phyloP scores from a whole-genome alignment of 805 yeast species.

The Wickerhamomyces strasburgensis region DNA sequence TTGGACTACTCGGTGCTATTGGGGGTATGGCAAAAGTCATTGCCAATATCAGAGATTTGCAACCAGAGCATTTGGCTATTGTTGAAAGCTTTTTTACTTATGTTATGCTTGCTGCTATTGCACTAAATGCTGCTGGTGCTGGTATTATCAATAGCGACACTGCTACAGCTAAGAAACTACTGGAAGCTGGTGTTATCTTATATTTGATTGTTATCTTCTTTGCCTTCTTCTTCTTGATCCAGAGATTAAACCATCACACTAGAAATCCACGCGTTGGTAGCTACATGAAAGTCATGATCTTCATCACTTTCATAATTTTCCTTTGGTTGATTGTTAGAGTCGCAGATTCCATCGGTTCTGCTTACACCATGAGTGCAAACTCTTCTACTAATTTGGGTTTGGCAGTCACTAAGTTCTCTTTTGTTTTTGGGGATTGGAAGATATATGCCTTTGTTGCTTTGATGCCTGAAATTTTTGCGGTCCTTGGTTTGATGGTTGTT shows the following conservation, averaged over 20 bases:
- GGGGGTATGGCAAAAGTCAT: too few relatives aligned
- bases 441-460: slow-evolving; percentile 2
- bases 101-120: slow-evolving; percentile 1
- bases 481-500: too few relatives aligned
- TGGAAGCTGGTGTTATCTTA: slow-evolving; percentile 2
- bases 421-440: slow-evolving; percentile 3
- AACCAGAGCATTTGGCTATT: too few relatives aligned
- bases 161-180: not conserved
- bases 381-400: not conserved
- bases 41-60: too few relatives aligned
- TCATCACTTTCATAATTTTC: too few relatives aligned
- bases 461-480: slow-evolving; percentile 3
- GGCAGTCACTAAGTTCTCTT: slow-evolving; percentile 3
- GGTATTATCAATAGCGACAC: slow-evolving; percentile 1
- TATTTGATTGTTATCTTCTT: slow-evolving; percentile 1
- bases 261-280: too few relatives aligned
- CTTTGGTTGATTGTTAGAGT: slow-evolving; percentile 2
- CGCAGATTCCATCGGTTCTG: not conserved
- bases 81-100: slow-evolving; percentile 1
- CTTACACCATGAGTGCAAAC: slow-evolving; percentile 1
- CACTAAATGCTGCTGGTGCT: slow-evolving; percentile 3
- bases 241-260: slow-evolving; percentile 1
- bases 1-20: too few relatives aligned
- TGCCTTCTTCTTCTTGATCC: not conserved
- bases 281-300: too few relatives aligned